These are phyloP conservation scores for Santalum album DNA, from an alignment of 164 flowering plant species.

Conservation along the genomic window DNA sequence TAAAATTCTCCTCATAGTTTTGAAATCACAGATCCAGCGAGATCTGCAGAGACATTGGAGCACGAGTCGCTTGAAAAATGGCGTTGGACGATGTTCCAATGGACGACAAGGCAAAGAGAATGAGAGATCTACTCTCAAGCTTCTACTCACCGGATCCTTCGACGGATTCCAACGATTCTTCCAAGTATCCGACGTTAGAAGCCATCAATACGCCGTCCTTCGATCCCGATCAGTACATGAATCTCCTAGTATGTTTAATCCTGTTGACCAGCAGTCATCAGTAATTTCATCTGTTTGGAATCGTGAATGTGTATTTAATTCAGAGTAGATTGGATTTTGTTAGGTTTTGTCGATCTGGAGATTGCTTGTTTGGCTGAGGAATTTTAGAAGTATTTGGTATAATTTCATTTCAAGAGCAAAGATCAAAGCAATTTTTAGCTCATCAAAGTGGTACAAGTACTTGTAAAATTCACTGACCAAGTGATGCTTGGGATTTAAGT, in stretches of 20 bases:
- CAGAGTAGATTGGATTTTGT: too few relatives aligned
- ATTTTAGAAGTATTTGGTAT: too few relatives aligned
- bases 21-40: too few relatives aligned
- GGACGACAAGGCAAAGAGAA: conserved; percentile 94
- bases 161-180: conserved; percentile 7
- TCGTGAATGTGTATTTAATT: not conserved
- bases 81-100: conserved; percentile 50
- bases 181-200: not conserved
- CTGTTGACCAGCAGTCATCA: not conserved
- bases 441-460: too few relatives aligned
- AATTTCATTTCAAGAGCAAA: too few relatives aligned
- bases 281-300: not conserved
- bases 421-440: too few relatives aligned
- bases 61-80: conserved; percentile 22
- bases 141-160: conserved; percentile 87
- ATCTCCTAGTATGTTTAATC: conserved; percentile 45
- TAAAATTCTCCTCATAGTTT: too few relatives aligned
- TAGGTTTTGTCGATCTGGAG: too few relatives aligned
- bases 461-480: too few relatives aligned
- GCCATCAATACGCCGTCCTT: conserved; percentile 40
- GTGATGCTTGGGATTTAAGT: too few relatives aligned
- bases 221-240: conserved; percentile 90
- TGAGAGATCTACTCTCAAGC: conserved; percentile 93
- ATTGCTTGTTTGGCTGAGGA: too few relatives aligned
- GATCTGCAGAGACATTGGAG: not conserved